Evolutionary conservation across 176 grass and related monocot genomes (phyloP).

Genomic region (Zoysia japonica): DNA sequence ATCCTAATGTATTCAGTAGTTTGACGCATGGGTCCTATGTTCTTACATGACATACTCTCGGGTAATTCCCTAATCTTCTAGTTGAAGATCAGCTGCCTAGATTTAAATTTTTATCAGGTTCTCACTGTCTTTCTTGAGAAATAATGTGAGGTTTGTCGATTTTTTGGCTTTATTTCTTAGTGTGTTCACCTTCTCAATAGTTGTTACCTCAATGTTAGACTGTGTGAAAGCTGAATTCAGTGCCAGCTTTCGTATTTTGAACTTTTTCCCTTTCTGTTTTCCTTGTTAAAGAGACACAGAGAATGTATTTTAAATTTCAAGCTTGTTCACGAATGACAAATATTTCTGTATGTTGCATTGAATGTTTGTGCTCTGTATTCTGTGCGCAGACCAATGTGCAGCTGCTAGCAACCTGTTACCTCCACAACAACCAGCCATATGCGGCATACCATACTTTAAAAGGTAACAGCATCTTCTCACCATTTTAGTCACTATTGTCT

Average conservation of each 20-base stretch:
- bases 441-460: conserved; percentile 87
- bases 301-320: neutral
- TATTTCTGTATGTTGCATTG: neutral
- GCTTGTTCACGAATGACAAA: neutral
- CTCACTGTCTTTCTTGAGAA: neutral
- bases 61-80: neutral
- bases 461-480: conserved; percentile 60
- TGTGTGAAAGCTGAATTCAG: neutral
- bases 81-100: neutral
- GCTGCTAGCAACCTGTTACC: conserved; percentile 89
- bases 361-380: conserved; percentile 18
- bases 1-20: neutral
- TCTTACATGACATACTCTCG: neutral
- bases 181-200: no score
- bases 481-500: neutral
- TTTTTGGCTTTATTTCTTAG: neutral
- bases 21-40: neutral
- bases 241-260: neutral
- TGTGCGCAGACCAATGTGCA: conserved; percentile 75
- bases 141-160: neutral
- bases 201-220: neutral
- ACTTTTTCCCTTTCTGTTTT: neutral
- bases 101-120: neutral
- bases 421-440: conserved; percentile 89
- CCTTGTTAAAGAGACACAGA: neutral